Conservation (phyloP, 257 asterid genomes). For the Solanum pimpinellifolium region DNA sequence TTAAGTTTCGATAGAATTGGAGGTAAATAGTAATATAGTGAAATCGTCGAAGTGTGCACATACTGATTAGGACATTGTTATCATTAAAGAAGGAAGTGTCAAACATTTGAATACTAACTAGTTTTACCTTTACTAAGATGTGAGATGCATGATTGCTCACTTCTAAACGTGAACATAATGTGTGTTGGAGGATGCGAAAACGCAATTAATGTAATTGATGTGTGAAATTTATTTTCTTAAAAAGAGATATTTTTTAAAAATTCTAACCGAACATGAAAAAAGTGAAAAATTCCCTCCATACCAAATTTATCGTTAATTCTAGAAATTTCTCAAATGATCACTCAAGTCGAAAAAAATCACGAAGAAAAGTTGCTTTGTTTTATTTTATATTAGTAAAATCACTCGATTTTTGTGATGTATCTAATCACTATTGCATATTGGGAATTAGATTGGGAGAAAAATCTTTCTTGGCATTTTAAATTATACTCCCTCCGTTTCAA, state of each 20-base stretch:
- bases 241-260: background rate
- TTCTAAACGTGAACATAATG: no score
- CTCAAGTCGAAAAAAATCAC: background rate
- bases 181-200: background rate
- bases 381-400: background rate
- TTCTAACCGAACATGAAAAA: background rate
- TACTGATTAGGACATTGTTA: fast-evolving
- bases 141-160: background rate
- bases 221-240: background rate
- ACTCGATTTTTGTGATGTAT: background rate
- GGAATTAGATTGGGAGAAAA: background rate
- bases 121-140: background rate
- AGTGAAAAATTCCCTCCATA: background rate
- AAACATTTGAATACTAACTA: background rate
- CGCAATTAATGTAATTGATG: background rate
- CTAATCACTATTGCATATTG: background rate
- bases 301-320: background rate
- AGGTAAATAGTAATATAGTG: background rate
- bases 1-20: background rate
- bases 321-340: background rate
- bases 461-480: background rate
- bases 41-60: fast-evolving
- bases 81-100: background rate
- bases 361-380: background rate
- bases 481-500: background rate